These are phyloP conservation scores for Zhuliangozyma blackwelliae DNA, from an alignment of 1,139 yeast species.

Conservation along the genomic window DNA sequence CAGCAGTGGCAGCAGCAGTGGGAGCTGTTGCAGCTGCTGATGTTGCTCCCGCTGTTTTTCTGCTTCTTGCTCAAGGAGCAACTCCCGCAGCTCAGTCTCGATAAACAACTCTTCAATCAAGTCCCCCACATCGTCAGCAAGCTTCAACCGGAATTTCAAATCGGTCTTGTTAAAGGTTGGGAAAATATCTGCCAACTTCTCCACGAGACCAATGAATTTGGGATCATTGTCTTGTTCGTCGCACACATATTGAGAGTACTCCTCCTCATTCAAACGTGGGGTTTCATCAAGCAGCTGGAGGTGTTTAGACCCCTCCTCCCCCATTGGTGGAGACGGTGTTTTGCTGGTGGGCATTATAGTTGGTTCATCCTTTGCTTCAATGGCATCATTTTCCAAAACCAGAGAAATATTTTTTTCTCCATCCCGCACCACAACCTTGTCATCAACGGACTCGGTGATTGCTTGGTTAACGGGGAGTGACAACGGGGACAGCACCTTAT, in stretches of 20 bases:
- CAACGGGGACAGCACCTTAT: too few relatives aligned
- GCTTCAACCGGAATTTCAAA: slow-evolving; percentile 18
- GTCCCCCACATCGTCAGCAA: slow-evolving; percentile 16
- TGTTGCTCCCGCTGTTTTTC: slow-evolving; percentile 2
- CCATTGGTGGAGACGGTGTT: too few relatives aligned
- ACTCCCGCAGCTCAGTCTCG: slow-evolving; percentile 13
- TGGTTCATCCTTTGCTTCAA: not conserved
- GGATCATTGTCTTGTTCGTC: slow-evolving; percentile 11
- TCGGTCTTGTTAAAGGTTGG: slow-evolving; percentile 25
- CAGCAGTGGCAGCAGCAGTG: too few relatives aligned
- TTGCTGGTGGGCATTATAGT: not conserved
- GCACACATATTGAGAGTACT: slow-evolving; percentile 4
- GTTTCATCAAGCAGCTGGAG: not conserved
- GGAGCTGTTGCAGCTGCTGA: not conserved
- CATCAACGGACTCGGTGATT: too few relatives aligned
- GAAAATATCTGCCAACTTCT: slow-evolving; percentile 24
- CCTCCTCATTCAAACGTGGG: slow-evolving; percentile 2
- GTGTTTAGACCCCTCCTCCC: not conserved
- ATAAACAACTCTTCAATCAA: slow-evolving; percentile 20
- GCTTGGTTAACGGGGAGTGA: too few relatives aligned
- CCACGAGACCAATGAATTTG: slow-evolving; percentile 14
- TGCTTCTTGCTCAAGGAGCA: slow-evolving; percentile 1
- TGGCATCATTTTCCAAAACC: too few relatives aligned
- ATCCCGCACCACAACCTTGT: too few relatives aligned
- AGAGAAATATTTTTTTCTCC: too few relatives aligned